Base-by-base conservation (phyloP, 352 stramenopile genomes). In the Discostella stelligera region DNA sequence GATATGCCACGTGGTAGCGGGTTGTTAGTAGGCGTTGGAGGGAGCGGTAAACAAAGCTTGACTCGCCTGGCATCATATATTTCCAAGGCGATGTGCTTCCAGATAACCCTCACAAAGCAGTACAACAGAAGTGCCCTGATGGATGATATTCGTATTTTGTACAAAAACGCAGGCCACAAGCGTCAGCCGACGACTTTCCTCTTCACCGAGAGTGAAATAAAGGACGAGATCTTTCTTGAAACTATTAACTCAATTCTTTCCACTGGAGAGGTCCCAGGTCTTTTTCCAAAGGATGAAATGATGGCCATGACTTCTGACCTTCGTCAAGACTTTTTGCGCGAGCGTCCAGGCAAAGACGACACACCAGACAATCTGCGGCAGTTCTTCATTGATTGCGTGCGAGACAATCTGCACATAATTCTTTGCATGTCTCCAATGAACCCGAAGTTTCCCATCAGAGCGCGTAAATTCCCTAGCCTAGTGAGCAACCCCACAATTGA, bases 361-460 rank as follows among this genome's bases (percentile, higher is more conserved):
- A 98, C 90, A 0, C 93, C 96, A 69, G 94, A 97, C 37, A 99
- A 98, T 74, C 84, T 99, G 13, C 98, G 98, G 74, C 95, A 98
- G 76, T 99, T 95, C 82, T 99, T 99, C 85, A 98, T 98, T 9
- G 96, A 99, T 72, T 97, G 94, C 60, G 97, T 98, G 10, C 93
- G 96, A 23, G 96, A 99, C 74, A 99, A 99, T 68, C 92, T 99
- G 25, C 97, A 99, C 83, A 91, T 99, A 1, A 96, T 99, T 61
- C 87, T 99, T 23, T 99, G 96, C 84, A 99, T 99, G 96, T 98
- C 96, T 52, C 97, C 97, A n/a, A 89, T 99, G 74, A 98, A 98
- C 77, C 93, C 96, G 0, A 98, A 98, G 77, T 99, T 99, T 85
- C 94, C 96, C 0, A 94, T 98, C 13, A 91, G 97, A 16, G 96